Evolutionary conservation across 2,329 filamentous ascomycete genomes (phyloP).

Genomic region (Sporothrix globosa): DNA sequence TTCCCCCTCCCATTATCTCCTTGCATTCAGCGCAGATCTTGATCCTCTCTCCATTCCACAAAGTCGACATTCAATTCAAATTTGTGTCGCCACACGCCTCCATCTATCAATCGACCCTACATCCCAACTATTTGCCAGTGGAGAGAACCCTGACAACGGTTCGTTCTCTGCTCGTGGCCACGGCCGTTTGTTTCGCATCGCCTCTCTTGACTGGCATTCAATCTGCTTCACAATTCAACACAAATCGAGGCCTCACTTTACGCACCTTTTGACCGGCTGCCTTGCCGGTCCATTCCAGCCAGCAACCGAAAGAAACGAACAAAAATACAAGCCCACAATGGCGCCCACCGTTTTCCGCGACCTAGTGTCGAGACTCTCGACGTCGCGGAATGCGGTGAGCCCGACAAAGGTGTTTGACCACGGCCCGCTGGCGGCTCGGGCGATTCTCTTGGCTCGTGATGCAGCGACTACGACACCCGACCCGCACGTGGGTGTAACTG

Average conservation of each 20-base stretch:
- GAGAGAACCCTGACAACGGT: not conserved
- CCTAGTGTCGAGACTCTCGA: slow-evolving; percentile 30
- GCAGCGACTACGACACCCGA: slow-evolving; percentile 43
- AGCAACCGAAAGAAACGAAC: not conserved
- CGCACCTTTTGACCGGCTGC: slow-evolving; percentile 5
- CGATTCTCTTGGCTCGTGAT: slow-evolving; percentile 50
- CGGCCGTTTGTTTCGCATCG: not conserved
- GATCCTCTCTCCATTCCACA: slow-evolving; percentile 18
- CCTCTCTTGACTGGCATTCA: not conserved
- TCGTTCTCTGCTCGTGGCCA: not conserved
- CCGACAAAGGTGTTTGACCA: slow-evolving; percentile 41
- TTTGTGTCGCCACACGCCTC: not conserved
- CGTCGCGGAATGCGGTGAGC: slow-evolving; percentile 33
- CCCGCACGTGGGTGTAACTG: slow-evolving; percentile 53
- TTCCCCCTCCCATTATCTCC: not conserved
- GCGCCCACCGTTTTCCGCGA: slow-evolving; percentile 48
- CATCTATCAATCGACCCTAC: not conserved
- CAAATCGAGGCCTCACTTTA: not conserved
- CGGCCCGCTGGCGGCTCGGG: slow-evolving; percentile 51
- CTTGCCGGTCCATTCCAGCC: slow-evolving; percentile 17
- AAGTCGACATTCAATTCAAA: not conserved
- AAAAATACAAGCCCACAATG: slow-evolving; percentile 39
- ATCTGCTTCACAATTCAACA: not conserved
- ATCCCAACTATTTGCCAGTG: not conserved
- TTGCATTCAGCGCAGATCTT: not conserved